A percentile compares a stretch with the other conserved stretches of the same genome.
phyloP scores from a whole-genome alignment of 805 yeast genomes.

The Ogataea corticis region DNA sequence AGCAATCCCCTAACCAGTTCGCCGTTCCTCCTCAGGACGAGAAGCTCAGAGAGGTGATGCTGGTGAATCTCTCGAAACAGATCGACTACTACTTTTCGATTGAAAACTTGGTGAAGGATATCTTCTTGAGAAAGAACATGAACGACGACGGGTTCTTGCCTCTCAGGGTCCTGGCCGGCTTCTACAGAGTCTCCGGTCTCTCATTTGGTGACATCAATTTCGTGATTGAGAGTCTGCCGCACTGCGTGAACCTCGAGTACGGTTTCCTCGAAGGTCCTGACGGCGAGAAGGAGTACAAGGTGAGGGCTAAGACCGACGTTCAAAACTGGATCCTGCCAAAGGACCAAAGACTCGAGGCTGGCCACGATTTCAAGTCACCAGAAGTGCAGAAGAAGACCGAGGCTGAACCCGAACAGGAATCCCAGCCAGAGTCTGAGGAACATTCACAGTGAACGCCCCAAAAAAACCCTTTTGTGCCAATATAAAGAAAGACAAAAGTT shows the following conservation, averaged over 20 bases:
- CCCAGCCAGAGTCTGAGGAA: not conserved
- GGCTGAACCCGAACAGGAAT: too few species aligned
- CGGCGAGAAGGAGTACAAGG: constrained; percentile 44
- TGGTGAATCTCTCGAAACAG: constrained; percentile 47
- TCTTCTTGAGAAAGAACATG: constrained; percentile 81
- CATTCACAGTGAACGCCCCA: not conserved
- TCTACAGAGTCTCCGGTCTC: constrained; percentile 72
- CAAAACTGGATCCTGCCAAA: constrained; percentile 69
- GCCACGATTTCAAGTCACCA: constrained; percentile 37
- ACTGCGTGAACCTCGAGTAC: constrained; percentile 47
- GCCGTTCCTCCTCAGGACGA: constrained; percentile 22
- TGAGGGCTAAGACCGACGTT: constrained; percentile 61
- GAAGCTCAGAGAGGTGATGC: constrained; percentile 23
- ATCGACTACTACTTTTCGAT: constrained; percentile 87
- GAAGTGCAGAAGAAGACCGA: constrained; percentile 7
- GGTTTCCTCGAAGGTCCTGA: constrained; percentile 38
- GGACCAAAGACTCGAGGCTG: constrained; percentile 47
- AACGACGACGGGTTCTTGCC: constrained; percentile 72
- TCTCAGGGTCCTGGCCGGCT: constrained; percentile 59
- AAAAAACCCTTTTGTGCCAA: not conserved
- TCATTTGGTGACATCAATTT: constrained; percentile 54
- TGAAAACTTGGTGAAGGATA: constrained; percentile 84
- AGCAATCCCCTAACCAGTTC: constrained; percentile 18
- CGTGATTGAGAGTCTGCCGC: constrained; percentile 55
- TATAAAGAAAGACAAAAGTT: not conserved